Evolutionary conservation across 2,329 filamentous ascomycete genomes (phyloP), one percentile per base, ranked within the genome.

Genomic region (Torrubiellomyces zombiae): DNA sequence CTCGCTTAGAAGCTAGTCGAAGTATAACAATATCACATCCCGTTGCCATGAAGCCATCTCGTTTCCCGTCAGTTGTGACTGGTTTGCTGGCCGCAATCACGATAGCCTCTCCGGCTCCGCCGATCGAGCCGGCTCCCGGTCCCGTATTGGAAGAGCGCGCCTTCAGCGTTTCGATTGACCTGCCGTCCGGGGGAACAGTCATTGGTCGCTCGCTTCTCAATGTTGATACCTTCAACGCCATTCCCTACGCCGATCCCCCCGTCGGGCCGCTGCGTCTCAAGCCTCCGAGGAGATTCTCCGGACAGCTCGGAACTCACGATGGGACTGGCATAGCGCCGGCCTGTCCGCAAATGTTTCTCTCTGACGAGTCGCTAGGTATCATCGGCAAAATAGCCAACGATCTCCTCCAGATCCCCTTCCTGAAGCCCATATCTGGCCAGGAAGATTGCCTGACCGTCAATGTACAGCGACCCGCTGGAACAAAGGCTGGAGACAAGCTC

Each of bases 161-260:
- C 20, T 47, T 39, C 17, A 47, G 44, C 13, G 64, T 67, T 4
- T 61, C 59, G 3, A 67, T 74, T 24, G 49, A 57, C 10, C 60
- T 71, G 18, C 47, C 60, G 1, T 57, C 62, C 21, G 71, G 67
- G 18, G 71, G 67, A 21, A 74, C 63, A 4, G 50, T 78, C 17
- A 43, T 63, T 20, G 70, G 69, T 18, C 28, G 48, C 36, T 30
- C 41, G n/a, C 30, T 46, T 3, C 38, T 44, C 3, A 47, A 50
- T 14, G 59, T 81, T 12, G 78, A 86, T 29, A 66, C 58, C 14
- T 85, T 80, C 53, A 69, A 64, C 28, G 77, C 73, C 13, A 80
- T 89, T 28, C 79, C 78, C 3, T 89, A 72, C 40, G 77, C 78
- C 3, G 56, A 79, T 32, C 63, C 76, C 2, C 79, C 79, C 0